These are phyloP conservation scores for Lodderomyces parapsilosis DNA, from an alignment of 1,139 yeast species.

Conservation along the genomic window DNA sequence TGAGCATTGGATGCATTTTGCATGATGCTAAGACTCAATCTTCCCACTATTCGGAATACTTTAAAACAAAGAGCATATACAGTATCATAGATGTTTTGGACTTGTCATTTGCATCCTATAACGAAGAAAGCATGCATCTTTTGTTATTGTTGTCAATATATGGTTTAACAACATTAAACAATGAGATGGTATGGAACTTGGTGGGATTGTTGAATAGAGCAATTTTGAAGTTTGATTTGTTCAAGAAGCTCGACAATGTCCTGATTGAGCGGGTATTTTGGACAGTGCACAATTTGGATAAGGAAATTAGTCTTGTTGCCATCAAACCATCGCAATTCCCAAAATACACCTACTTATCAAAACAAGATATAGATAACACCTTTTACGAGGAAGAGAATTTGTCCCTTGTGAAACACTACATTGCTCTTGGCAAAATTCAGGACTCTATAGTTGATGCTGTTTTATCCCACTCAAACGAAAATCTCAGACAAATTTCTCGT, in stretches of 20 bases:
- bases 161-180: slow-evolving; percentile 28
- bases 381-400: slow-evolving; percentile 20
- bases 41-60: slow-evolving; percentile 24
- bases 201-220: slow-evolving; percentile 35
- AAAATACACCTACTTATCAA: slow-evolving; percentile 18
- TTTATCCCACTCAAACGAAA: slow-evolving; percentile 9
- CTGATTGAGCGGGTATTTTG: slow-evolving; percentile 32
- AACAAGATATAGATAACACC: slow-evolving; percentile 13
- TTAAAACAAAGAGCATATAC: slow-evolving; percentile 33
- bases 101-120: slow-evolving; percentile 17
- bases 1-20: slow-evolving; percentile 41
- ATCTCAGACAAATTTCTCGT: slow-evolving; percentile 18
- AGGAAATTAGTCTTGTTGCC: slow-evolving; percentile 34
- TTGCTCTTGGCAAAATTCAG: slow-evolving; percentile 21
- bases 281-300: slow-evolving; percentile 41
- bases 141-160: slow-evolving; percentile 33
- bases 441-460: slow-evolving; percentile 20
- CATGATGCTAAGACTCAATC: slow-evolving; percentile 29
- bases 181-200: slow-evolving; percentile 33
- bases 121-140: slow-evolving; percentile 22
- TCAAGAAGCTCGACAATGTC: slow-evolving; percentile 13
- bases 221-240: slow-evolving; percentile 25
- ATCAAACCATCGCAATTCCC: slow-evolving; percentile 39
- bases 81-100: slow-evolving; percentile 36
- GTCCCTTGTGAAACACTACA: slow-evolving; percentile 21